Conservation (phyloP, 2,329 filamentous ascomycete species). For the Biscogniauxia marginata region DNA sequence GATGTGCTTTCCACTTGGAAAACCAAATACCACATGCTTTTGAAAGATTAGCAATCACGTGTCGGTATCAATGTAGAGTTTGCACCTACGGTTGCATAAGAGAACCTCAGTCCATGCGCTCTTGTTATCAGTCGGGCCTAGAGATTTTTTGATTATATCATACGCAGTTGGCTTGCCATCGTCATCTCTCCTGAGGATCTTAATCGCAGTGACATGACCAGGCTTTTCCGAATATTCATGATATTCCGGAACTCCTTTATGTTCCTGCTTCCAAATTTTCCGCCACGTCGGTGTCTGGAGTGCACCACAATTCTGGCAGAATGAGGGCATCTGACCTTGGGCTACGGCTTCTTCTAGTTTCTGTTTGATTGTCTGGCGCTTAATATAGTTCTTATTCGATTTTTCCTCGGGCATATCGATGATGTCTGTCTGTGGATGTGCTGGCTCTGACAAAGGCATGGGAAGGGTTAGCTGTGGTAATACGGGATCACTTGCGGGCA, state of each 20-base stretch:
- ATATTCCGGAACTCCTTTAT: conserved; percentile 66
- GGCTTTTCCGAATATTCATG: conserved; percentile 72
- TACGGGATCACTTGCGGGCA: conserved; percentile 50
- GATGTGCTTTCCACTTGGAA: conserved; percentile 80
- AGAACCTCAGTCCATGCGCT: conserved; percentile 67
- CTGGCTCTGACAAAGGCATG: conserved; percentile 37
- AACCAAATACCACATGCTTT: conserved; percentile 90
- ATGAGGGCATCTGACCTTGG: conserved; percentile 83
- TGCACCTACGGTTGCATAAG: conserved; percentile 79
- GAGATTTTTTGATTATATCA: conserved; percentile 74
- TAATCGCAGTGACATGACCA: conserved; percentile 72
- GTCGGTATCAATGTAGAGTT: not conserved
- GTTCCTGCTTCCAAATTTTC: conserved; percentile 81
- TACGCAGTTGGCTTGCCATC: conserved; percentile 64
- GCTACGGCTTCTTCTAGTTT: conserved; percentile 63
- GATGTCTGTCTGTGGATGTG: conserved; percentile 45
- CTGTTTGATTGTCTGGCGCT: conserved; percentile 61
- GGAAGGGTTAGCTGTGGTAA: conserved; percentile 31
- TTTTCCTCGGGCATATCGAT: conserved; percentile 34
- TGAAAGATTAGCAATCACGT: conserved; percentile 28
- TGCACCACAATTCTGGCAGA: conserved; percentile 88
- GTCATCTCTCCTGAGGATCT: conserved; percentile 61
- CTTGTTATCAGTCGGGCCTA: conserved; percentile 62
- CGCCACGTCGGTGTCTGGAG: conserved; percentile 97
- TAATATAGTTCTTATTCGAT: conserved; percentile 62